Percentiles rank a stretch among this genome's conserved stretches.
These are phyloP conservation scores for Suillus sp. DNA, from an alignment of 768 basidiomycete genomes.

Conservation along the genomic window DNA sequence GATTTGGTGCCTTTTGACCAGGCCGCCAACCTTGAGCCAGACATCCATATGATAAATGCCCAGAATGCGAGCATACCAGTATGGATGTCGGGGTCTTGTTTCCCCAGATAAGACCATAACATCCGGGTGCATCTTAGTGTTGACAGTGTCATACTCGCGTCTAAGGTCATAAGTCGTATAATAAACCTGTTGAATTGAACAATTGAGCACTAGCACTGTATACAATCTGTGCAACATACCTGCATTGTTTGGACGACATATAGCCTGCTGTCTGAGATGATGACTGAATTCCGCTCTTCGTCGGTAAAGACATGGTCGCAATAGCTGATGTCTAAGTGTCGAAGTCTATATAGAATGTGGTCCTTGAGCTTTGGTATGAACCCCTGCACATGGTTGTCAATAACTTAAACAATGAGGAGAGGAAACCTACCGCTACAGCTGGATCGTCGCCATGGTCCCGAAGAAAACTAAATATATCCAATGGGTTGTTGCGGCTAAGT, in stretches of 20 bases:
- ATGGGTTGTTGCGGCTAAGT: too few species aligned
- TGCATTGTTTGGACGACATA: conserved; percentile 5
- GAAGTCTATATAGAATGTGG: conserved; percentile 11
- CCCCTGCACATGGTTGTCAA: not conserved
- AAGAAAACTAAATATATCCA: too few species aligned
- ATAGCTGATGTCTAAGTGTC: not conserved
- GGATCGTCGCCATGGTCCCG: not conserved
- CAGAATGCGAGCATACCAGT: conserved; percentile 10
- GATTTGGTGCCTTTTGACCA: too few species aligned
- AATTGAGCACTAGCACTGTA: too few species aligned
- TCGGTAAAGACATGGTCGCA: conserved; percentile 3
- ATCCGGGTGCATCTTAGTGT: too few species aligned
- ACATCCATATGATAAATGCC: conserved; percentile 26
- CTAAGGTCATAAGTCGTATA: conserved; percentile 19
- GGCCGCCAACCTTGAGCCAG: too few species aligned
- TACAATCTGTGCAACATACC: too few species aligned
- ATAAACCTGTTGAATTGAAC: too few species aligned
- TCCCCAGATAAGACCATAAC: too few species aligned
- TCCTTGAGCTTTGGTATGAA: conserved; percentile 4
- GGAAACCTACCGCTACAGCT: too few species aligned
- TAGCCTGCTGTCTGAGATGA: conserved; percentile 23
- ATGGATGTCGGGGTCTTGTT: not conserved
- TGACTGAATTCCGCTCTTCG: conserved; percentile 13
- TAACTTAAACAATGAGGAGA: too few species aligned
- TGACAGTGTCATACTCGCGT: too few species aligned